phyloP scores from a whole-genome alignment of 2,329 filamentous ascomycete genomes.

The Rhexocercosporidium sp. region DNA sequence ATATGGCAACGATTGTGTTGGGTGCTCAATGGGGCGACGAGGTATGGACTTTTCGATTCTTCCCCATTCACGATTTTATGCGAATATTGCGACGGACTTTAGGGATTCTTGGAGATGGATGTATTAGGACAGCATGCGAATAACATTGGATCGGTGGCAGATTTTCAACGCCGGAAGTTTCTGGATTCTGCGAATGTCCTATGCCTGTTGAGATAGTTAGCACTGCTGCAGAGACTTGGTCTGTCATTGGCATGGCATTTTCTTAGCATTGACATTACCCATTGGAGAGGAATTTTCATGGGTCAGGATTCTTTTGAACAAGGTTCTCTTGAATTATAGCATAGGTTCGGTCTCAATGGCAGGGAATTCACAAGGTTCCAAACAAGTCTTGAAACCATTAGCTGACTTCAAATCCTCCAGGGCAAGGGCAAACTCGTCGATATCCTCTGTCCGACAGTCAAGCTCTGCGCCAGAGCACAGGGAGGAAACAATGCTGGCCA shows the following conservation, averaged over 20 bases:
- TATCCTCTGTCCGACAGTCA: constrained; percentile 46
- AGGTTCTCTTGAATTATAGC: too few species aligned
- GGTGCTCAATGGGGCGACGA: constrained; percentile 18
- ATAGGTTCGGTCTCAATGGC: too few species aligned
- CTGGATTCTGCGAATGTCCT: too few species aligned
- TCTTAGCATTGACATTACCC: too few species aligned
- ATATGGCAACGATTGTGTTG: constrained; percentile 14
- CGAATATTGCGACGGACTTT: not conserved
- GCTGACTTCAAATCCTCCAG: constrained; percentile 6
- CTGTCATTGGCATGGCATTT: too few species aligned
- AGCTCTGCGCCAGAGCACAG: constrained; percentile 26
- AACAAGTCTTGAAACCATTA: not conserved
- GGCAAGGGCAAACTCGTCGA: constrained; percentile 64
- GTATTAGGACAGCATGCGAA: not conserved
- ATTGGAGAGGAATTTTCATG: too few species aligned
- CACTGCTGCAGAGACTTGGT: too few species aligned
- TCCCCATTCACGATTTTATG: not conserved
- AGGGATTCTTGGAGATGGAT: not conserved
- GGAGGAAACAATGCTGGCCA: constrained; percentile 59
- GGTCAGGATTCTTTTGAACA: too few species aligned
- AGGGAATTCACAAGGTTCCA: not conserved
- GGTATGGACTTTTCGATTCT: constrained; percentile 7
- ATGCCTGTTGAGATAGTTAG: too few species aligned
- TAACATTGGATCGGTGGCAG: not conserved
- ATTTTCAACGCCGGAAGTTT: not conserved